Percentiles rank a stretch among this genome's conserved stretches.
Evolutionary conservation across 768 basidiomycete genomes (phyloP).

Genomic region (Tulasnella sp.): DNA sequence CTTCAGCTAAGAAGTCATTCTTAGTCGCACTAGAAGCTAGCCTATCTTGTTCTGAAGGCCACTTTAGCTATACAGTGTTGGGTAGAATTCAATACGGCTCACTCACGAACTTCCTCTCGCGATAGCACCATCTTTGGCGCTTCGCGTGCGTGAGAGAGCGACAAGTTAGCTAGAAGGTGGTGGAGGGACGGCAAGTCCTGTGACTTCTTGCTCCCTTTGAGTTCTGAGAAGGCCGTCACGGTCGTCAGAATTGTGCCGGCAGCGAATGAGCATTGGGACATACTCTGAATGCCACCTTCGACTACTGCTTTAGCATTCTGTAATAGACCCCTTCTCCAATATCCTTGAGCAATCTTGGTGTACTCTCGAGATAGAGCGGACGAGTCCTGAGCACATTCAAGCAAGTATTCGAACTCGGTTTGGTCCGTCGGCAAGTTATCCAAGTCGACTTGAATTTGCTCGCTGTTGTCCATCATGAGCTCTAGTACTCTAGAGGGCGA

Average conservation of each 20-base stretch:
- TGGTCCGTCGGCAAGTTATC: slow-evolving; percentile 25
- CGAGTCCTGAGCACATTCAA: slow-evolving; percentile 8
- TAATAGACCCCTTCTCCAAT: slow-evolving; percentile 68
- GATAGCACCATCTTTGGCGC: slow-evolving; percentile 72
- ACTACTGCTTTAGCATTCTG: slow-evolving; percentile 71
- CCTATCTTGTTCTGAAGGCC: slow-evolving; percentile 24
- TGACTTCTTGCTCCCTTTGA: slow-evolving; percentile 27
- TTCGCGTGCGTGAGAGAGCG: slow-evolving; percentile 63
- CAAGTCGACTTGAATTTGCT: slow-evolving; percentile 29
- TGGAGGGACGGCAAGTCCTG: slow-evolving; percentile 54
- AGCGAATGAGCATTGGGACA: slow-evolving; percentile 19
- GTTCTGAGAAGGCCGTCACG: slow-evolving; percentile 22
- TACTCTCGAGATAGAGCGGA: slow-evolving; percentile 1
- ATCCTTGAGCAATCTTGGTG: slow-evolving; percentile 72
- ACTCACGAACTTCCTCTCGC: slow-evolving; percentile 25
- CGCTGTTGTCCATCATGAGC: slow-evolving; percentile 19
- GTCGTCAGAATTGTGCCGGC: slow-evolving; percentile 35
- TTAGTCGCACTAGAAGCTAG: slow-evolving; percentile 33
- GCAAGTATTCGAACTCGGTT: slow-evolving; percentile 11
- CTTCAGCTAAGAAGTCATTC: slow-evolving; percentile 57
- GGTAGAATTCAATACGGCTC: background rate
- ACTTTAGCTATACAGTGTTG: background rate
- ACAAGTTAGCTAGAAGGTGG: slow-evolving; percentile 74
- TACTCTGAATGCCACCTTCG: slow-evolving; percentile 35
- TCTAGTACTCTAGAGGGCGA: slow-evolving; percentile 4